Evolutionary conservation across 164 flowering plant genomes (phyloP).

Genomic region (Stephania cephalantha): DNA sequence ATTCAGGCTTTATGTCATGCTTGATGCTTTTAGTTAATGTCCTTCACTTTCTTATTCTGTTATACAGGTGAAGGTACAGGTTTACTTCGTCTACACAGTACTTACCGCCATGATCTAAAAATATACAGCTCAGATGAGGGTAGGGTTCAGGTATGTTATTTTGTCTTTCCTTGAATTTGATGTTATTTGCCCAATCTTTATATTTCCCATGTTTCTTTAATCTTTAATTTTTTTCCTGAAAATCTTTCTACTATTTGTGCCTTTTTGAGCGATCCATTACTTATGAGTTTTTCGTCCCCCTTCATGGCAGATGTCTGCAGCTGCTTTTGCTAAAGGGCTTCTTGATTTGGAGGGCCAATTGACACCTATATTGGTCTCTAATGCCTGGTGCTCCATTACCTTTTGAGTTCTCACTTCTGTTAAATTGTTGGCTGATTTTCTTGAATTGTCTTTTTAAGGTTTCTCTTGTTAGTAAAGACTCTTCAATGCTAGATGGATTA

Average conservation of each 20-base stretch:
- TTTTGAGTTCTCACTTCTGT: neutral
- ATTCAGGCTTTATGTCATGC: neutral
- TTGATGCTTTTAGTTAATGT: neutral
- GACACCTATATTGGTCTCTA: conserved; percentile 84
- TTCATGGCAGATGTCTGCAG: conserved; percentile 85
- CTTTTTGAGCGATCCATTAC: neutral
- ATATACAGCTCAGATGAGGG: conserved; percentile 99
- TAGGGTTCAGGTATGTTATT: conserved; percentile 77
- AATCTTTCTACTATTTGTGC: neutral
- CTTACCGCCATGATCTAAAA: conserved; percentile 96
- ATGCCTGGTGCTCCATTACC: conserved; percentile 5
- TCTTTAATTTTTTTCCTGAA: neutral
- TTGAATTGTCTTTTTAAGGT: conserved; percentile 44
- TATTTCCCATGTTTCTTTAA: no score
- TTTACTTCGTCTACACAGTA: conserved; percentile 95
- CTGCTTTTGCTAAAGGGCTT: conserved; percentile 99
- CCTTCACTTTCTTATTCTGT: neutral
- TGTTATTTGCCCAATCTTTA: no score
- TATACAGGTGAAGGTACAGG: conserved; percentile 96
- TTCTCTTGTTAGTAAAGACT: conserved; percentile 98
- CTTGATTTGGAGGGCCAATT: conserved; percentile 98
- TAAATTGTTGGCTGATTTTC: conserved; percentile 15
- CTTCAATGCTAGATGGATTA: conserved; percentile 99
- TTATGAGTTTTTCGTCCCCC: neutral
- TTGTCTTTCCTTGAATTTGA: neutral